Evolutionary conservation across 1,284 basidiomycete species (phyloP).

Genomic region (Puccinia triticina): DNA sequence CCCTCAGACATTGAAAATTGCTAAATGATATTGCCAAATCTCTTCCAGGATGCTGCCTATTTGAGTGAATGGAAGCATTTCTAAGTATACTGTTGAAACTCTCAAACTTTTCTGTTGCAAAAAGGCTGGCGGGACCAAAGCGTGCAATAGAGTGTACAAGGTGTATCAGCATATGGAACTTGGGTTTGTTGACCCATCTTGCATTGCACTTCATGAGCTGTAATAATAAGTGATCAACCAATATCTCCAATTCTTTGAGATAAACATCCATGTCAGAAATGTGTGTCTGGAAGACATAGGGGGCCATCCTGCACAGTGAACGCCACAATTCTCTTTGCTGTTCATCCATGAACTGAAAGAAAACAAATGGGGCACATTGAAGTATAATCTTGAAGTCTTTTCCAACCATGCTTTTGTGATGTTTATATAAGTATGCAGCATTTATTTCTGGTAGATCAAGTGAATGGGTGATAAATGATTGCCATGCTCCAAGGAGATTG

Average conservation of each 20-base stretch:
- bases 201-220: slow-evolving; percentile 57
- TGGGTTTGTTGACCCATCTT: slow-evolving; percentile 63
- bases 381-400: neutral
- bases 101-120: slow-evolving; percentile 32
- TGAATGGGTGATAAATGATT: neutral
- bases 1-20: no score
- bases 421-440: neutral
- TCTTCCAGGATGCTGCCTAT: no score
- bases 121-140: neutral
- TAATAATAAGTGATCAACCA: slow-evolving; percentile 58
- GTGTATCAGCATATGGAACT: slow-evolving; percentile 59
- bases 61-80: no score
- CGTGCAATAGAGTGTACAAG: slow-evolving; percentile 53
- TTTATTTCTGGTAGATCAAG: neutral
- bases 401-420: neutral
- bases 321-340: neutral
- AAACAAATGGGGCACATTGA: neutral
- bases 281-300: neutral
- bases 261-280: neutral
- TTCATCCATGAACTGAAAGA: slow-evolving; percentile 1
- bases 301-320: neutral
- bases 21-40: no score
- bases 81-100: no score
- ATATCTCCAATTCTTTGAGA: slow-evolving; percentile 1
- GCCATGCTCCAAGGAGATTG: neutral